Conservation (phyloP, 192 early-diverging fungal genomes). For the Rhizophagus sp. region DNA sequence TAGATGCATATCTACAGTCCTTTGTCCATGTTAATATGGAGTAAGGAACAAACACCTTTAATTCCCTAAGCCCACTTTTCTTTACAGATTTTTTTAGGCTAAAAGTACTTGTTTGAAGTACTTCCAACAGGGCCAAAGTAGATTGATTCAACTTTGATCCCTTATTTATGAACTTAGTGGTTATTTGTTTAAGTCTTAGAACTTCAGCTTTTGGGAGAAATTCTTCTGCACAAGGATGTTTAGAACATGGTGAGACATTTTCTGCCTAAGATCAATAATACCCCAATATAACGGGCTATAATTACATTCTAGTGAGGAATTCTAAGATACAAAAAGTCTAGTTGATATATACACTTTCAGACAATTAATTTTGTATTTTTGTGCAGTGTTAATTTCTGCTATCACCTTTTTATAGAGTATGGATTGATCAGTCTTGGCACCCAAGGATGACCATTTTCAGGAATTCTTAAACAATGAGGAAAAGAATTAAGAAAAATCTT, state of each 20-base stretch:
- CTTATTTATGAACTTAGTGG: not conserved
- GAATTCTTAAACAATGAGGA: no score
- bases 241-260: not conserved
- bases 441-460: no score
- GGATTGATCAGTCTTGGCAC: no score
- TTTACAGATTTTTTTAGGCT: conserved; percentile 1
- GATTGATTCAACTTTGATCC: conserved; percentile 8
- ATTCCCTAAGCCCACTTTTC: not conserved
- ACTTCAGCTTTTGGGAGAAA: not conserved
- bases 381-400: no score
- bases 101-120: not conserved
- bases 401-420: no score
- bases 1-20: conserved; percentile 16
- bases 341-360: no score
- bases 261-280: not conserved
- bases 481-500: no score
- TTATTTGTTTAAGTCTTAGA: not conserved
- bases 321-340: no score
- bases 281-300: not conserved
- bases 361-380: no score
- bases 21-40: not conserved
- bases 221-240: not conserved
- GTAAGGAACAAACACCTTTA: not conserved
- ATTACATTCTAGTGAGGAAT: not conserved
- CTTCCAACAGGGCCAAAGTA: not conserved